Evolutionary conservation across 2,329 filamentous ascomycete genomes (phyloP), one percentile per base, ranked within the genome.

Genomic region (Coniosporium tulheliwenetii): DNA sequence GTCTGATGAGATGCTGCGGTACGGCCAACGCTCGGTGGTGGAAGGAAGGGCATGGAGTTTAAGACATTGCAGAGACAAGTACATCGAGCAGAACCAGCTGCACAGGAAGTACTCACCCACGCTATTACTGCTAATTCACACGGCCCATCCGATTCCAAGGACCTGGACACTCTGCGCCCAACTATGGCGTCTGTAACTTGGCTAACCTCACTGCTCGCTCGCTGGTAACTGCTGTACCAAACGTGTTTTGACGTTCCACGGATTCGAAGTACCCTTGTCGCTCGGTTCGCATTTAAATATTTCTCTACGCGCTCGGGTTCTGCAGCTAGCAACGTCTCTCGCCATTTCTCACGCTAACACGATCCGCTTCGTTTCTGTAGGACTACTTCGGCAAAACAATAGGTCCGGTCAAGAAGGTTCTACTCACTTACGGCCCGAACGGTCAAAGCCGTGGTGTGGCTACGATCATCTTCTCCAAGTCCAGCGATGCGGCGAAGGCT

Each of bases 341-440:
- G 19, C 19, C 19, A 26, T 26, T 26, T 4, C 7, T 26, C 65
- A 58, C 56, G 83, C 81, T 85, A 77, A 85, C 79, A 64, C 67
- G 60, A 56, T 57, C 49, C 63, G 41, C 5, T 68, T 69, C 62
- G 63, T 64, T 62, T 64, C 64, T 67, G 64, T 85, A 98, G 91
- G 91, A 98, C 69, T 98, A 96, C 66, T 96, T 98, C 63, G 67
- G 72, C 57, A 81, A 85, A 58, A 81, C 84, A 53, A 78, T 94
- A 61, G 89, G 87, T 51, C 76, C 82, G 48, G 84, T 96, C 65
- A 95, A 93, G 74, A 81, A 75, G 63, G 85, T 93, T 48, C 79
- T 91, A 52, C 71, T 98, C 53, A 85, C 84, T 39, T 98, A 98
- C 65, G 91, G 89, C 54, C 85, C 89, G 48, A 85, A 84, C 58